Base-by-base conservation (phyloP, 345 rosid species). In the Moricandia arvensis region DNA sequence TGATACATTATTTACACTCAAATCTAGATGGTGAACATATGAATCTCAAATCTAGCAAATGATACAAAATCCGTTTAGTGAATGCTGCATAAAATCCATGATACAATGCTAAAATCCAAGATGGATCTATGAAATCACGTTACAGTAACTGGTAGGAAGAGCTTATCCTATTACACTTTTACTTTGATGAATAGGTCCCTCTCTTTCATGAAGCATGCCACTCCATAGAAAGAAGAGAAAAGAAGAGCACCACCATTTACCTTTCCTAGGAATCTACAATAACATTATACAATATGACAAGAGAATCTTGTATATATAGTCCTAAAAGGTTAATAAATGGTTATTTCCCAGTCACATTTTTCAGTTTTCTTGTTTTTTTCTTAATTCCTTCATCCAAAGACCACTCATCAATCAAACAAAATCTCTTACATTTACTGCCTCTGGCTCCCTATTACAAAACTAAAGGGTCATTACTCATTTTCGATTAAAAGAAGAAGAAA, bases 181-280 rank as follows among this genome's bases (percentile, higher is more conserved):
- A 61, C 63, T 69, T 59, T 18, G 30, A 62, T 69, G 57, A 27
- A 76, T 5, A 67, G 61, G 57, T 35, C 41, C 68, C 41, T 75
- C 30, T 68, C 33, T 68, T 33, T 66, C 38, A 75, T 33, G 63
- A 75, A 75, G 79, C 74, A 75, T 68, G 79, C 74, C 68, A 61
- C 57, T 68, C 16, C 79, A 68, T 68, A 75, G 69, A 75, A 62
- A 62, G 69, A 69, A 69, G 69, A 54, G 57, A 76, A 69, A 76
- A 54, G 58, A 47, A 63, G 31, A 60, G 71, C 75, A 69, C 64
- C 53, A 76, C 65, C 59, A 55, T 76, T 76, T 43, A 76, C 69
- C 37, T 69, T 76, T 31, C 65, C 80, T 63, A 41, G 80, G 60
- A 55, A 69, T 57, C 29, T 70, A 35, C 75, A 69, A 76, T 17